These are phyloP conservation scores for Candida ulmi DNA, from an alignment of 805 yeast genomes.

Conservation along the genomic window DNA sequence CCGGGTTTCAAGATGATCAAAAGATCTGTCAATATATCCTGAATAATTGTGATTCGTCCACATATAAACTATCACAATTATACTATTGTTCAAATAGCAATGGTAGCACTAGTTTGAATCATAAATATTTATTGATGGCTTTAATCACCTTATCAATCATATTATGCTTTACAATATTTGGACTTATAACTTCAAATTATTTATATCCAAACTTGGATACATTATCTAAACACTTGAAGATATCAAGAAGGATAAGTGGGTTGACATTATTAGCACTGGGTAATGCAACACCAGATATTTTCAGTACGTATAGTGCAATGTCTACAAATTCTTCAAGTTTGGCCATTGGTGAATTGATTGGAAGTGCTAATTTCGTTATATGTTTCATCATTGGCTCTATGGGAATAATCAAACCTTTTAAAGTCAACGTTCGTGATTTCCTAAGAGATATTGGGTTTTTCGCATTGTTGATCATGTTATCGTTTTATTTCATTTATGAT, in stretches of 20 bases:
- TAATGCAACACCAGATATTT: conserved; percentile 87
- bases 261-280: conserved; percentile 86
- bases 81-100: conserved; percentile 1
- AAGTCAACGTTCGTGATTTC: conserved; percentile 48
- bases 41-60: not conserved
- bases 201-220: conserved; percentile 73
- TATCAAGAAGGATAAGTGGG: conserved; percentile 79
- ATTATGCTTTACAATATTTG: conserved; percentile 55
- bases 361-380: conserved; percentile 80
- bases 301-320: conserved; percentile 82
- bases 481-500: conserved; percentile 48
- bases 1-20: not conserved
- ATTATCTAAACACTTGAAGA: conserved; percentile 52
- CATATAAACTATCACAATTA: not conserved
- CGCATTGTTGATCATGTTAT: conserved; percentile 39
- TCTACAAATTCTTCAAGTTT: conserved; percentile 61
- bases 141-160: not conserved
- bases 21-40: not conserved
- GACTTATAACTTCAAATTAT: conserved; percentile 76
- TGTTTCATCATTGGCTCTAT: conserved; percentile 78
- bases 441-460: conserved; percentile 59
- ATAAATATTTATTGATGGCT: not conserved
- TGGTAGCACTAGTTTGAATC: not conserved
- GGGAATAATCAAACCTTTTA: conserved; percentile 61
- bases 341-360: conserved; percentile 87